Conservation (phyloP, 2,329 filamentous ascomycete species). For the Lasiodiplodia sp. region DNA sequence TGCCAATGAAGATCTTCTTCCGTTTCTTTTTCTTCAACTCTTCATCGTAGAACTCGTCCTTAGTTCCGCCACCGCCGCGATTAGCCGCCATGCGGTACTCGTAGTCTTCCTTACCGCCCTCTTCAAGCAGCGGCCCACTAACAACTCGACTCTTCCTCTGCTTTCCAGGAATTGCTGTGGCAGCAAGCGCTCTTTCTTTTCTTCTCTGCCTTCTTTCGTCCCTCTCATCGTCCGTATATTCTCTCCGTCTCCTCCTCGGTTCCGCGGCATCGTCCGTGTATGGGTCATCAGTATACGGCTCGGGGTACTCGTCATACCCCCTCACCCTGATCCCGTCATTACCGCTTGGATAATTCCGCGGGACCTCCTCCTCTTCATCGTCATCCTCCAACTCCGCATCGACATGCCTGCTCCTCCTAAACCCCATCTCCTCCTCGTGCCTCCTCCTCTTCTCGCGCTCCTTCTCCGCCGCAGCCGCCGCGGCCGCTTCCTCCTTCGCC, state of each 20-base stretch:
- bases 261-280: slow-evolving; percentile 22
- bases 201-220: slow-evolving; percentile 40
- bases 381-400: slow-evolving; percentile 39
- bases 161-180: slow-evolving; percentile 17
- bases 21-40: slow-evolving; percentile 48
- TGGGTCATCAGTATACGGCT: slow-evolving; percentile 25
- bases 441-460: slow-evolving; percentile 53
- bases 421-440: slow-evolving; percentile 28
- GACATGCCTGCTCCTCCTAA: slow-evolving; percentile 35
- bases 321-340: slow-evolving; percentile 30
- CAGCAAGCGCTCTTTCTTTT: slow-evolving; percentile 37
- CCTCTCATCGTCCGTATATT: slow-evolving; percentile 34
- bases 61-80: slow-evolving; percentile 49
- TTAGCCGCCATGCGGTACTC: slow-evolving; percentile 50
- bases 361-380: slow-evolving; percentile 30
- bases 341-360: slow-evolving; percentile 31
- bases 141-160: slow-evolving; percentile 51
- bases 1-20: slow-evolving; percentile 68
- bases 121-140: slow-evolving; percentile 57
- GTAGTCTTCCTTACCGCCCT: slow-evolving; percentile 51
- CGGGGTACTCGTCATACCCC: slow-evolving; percentile 7
- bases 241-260: slow-evolving; percentile 34
- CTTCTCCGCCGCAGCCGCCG: slow-evolving; percentile 38
- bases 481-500: slow-evolving; percentile 38
- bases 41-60: slow-evolving; percentile 48